phyloP scores from a whole-genome alignment of 2,329 filamentous ascomycete genomes.

The Colletotrichum sp. region DNA sequence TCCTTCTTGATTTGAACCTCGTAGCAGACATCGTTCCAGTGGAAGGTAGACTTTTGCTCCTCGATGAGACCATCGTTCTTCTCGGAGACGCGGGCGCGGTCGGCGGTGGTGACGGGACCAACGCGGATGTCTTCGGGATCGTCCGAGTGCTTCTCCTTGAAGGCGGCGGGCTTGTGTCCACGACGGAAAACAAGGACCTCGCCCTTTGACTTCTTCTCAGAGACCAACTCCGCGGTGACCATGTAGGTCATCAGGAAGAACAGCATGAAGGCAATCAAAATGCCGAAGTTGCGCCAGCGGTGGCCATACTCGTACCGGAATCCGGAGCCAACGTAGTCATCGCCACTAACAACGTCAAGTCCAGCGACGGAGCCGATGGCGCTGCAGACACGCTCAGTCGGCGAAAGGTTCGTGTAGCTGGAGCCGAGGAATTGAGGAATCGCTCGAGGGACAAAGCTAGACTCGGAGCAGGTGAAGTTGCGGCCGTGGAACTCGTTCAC shows the following conservation, averaged over 20 bases:
- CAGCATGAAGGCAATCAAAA: slow-evolving; percentile 69
- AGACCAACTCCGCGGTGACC: slow-evolving; percentile 68
- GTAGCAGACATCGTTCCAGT: slow-evolving; percentile 85
- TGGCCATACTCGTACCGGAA: slow-evolving; percentile 64
- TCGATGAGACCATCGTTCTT: slow-evolving; percentile 49
- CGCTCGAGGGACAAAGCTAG: slow-evolving; percentile 47
- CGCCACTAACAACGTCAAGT: slow-evolving; percentile 56
- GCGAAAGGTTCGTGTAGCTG: slow-evolving; percentile 39
- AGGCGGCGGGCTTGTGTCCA: slow-evolving; percentile 65
- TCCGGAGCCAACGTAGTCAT: slow-evolving; percentile 57
- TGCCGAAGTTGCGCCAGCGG: slow-evolving; percentile 75
- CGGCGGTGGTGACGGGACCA: slow-evolving; percentile 53
- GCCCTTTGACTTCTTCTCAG: slow-evolving; percentile 74
- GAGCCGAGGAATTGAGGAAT: background rate
- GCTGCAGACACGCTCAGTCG: slow-evolving; percentile 58
- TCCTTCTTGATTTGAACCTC: slow-evolving; percentile 80
- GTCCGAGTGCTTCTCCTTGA: slow-evolving; percentile 66
- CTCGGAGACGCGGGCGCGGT: slow-evolving; percentile 38
- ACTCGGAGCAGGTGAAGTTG: slow-evolving; percentile 54
- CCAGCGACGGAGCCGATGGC: slow-evolving; percentile 64
- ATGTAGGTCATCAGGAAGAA: slow-evolving; percentile 69
- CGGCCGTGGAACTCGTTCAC: slow-evolving; percentile 81
- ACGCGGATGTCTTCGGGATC: slow-evolving; percentile 61
- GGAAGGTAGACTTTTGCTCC: slow-evolving; percentile 77
- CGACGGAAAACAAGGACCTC: slow-evolving; percentile 78